These are phyloP conservation scores for Calonectria naviculata DNA, from an alignment of 2,329 filamentous ascomycete species.

Conservation along the genomic window DNA sequence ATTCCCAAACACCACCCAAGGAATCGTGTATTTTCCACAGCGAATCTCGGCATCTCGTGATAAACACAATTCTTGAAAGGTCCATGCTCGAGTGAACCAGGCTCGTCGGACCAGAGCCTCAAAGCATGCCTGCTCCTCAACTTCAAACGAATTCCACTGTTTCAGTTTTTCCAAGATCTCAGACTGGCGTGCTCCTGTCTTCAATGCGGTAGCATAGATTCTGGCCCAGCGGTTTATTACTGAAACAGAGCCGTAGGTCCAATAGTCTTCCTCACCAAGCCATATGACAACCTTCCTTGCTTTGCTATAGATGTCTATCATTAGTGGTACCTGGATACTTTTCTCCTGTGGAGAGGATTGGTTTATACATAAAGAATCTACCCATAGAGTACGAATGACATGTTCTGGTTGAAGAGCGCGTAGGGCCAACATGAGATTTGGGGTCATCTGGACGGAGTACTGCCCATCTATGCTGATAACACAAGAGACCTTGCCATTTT, in stretches of 20 bases:
- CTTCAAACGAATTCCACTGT: neutral
- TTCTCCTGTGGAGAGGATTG: neutral
- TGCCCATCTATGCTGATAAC: neutral
- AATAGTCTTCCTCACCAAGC: neutral
- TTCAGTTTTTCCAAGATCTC: neutral
- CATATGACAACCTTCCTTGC: neutral
- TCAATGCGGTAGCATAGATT: neutral
- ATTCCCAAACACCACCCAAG: neutral
- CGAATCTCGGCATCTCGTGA: neutral
- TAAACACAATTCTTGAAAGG: neutral
- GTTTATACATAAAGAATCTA: neutral
- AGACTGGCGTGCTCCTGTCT: neutral
- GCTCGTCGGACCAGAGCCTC: neutral
- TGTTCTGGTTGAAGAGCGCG: neutral
- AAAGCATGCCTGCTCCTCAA: neutral
- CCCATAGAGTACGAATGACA: neutral
- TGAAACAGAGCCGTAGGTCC: neutral
- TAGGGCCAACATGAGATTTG: neutral
- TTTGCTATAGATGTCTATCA: neutral
- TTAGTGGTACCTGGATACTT: neutral
- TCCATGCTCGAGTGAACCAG: neutral
- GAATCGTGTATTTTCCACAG: neutral
- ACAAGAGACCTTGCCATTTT: neutral
- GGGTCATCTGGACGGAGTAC: neutral
- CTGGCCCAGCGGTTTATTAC: neutral